A percentile compares a stretch with the other conserved stretches of the same genome.
Conservation (phyloP, 306 rosid genomes). For the Cucurbita maxima region DNA sequence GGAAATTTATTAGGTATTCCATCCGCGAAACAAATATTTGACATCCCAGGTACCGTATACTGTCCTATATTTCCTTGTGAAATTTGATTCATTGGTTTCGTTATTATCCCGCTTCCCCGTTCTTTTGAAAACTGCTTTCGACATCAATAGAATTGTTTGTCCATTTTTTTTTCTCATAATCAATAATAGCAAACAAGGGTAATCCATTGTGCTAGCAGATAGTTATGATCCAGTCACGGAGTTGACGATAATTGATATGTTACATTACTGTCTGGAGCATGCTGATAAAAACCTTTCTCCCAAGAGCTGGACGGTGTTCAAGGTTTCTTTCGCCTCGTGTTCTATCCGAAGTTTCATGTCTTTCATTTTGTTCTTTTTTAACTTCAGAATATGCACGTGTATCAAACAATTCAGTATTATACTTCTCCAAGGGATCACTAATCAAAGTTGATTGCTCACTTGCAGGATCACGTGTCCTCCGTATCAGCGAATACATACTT, state of each 20-base stretch:
- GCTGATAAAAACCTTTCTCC: slow-evolving; percentile 59
- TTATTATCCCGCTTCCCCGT: not conserved
- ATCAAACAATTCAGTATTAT: not conserved
- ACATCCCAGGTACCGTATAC: slow-evolving; percentile 52
- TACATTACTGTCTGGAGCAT: slow-evolving; percentile 57
- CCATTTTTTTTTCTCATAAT: not conserved
- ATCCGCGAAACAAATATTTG: slow-evolving; percentile 63
- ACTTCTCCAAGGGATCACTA: not conserved
- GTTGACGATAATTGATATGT: slow-evolving; percentile 41
- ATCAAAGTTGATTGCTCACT: not conserved
- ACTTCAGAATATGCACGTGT: not conserved
- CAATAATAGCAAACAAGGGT: not conserved
- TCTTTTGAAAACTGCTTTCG: not conserved
- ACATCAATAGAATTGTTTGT: not conserved
- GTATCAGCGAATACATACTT: slow-evolving; percentile 21
- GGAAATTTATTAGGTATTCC: slow-evolving; percentile 65
- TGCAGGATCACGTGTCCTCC: slow-evolving; percentile 31
- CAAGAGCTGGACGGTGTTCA: slow-evolving; percentile 17
- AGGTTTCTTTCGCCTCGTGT: slow-evolving; percentile 23
- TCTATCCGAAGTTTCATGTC: not conserved
- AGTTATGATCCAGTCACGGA: slow-evolving; percentile 34
- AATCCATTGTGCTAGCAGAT: slow-evolving; percentile 27
- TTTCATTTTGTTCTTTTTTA: not conserved
- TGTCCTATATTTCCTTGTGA: not conserved
- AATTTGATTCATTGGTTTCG: not conserved